phyloP scores from a whole-genome alignment of 2,329 filamentous ascomycete species.

The Fusarium cicatricum region DNA sequence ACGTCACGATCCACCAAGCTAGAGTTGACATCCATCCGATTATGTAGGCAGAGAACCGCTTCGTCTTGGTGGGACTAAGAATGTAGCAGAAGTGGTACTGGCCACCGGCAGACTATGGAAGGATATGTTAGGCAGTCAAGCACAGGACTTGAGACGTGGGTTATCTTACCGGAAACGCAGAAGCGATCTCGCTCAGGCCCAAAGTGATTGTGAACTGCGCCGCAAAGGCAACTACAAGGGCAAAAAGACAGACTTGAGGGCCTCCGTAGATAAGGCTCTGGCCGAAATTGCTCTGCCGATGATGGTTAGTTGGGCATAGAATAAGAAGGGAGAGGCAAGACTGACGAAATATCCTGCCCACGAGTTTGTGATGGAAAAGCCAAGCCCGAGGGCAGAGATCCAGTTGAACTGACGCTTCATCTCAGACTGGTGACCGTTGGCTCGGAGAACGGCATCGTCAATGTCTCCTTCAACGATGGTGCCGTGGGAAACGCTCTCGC shows the following conservation, averaged over 20 bases:
- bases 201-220: conserved; percentile 19
- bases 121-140: background rate
- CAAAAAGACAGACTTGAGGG: conserved; percentile 9
- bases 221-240: conserved; percentile 11
- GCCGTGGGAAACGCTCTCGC: conserved; percentile 8
- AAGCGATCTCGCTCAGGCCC: conserved; percentile 17
- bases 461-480: conserved; percentile 6
- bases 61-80: conserved; percentile 8
- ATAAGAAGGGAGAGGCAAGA: background rate
- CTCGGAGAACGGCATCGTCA: conserved; percentile 15
- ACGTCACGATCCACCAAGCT: conserved; percentile 25
- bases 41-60: conserved; percentile 10
- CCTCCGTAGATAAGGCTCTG: conserved; percentile 21
- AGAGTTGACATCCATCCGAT: conserved; percentile 16
- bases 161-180: conserved; percentile 13
- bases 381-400: conserved; percentile 16
- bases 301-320: background rate
- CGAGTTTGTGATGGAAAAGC: conserved; percentile 22
- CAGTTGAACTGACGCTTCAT: conserved; percentile 22
- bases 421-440: conserved; percentile 15
- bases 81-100: conserved; percentile 27
- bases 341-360: conserved; percentile 20
- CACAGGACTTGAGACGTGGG: background rate
- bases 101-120: conserved; percentile 13
- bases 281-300: conserved; percentile 15